These are phyloP conservation scores for Fusarium sp. DNA, from an alignment of 2,329 filamentous ascomycete species.

Conservation along the genomic window DNA sequence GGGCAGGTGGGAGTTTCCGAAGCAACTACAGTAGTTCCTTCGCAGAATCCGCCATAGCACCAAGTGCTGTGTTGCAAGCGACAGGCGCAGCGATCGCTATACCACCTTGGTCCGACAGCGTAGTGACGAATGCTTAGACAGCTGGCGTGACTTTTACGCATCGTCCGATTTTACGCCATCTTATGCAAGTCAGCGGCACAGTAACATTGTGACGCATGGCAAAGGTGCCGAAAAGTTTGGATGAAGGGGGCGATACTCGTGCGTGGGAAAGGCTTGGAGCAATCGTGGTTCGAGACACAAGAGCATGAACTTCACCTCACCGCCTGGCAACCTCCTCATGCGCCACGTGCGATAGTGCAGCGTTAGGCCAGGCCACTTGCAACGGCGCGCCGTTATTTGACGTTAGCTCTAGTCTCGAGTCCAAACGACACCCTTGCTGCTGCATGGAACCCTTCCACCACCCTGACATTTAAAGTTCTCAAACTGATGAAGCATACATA, in stretches of 20 bases:
- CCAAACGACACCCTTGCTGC: conserved; percentile 16
- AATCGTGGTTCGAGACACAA: background rate
- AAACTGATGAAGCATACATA: background rate
- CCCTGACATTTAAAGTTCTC: conserved; percentile 21
- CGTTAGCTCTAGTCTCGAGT: conserved; percentile 19
- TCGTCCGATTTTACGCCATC: conserved; percentile 11
- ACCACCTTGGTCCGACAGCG: background rate
- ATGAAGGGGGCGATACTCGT: conserved; percentile 9
- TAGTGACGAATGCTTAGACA: conserved; percentile 20
- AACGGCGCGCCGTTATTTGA: conserved; percentile 23
- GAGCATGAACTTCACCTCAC: conserved; percentile 14
- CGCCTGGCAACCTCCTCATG: conserved; percentile 8
- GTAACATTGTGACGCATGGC: conserved; percentile 14
- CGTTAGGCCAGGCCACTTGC: conserved; percentile 23
- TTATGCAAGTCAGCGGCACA: conserved; percentile 25
- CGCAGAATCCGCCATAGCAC: conserved; percentile 7
- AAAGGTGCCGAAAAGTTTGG: conserved; percentile 14
- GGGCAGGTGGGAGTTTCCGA: conserved; percentile 9
- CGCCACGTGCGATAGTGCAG: conserved; percentile 32
- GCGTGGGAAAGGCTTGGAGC: conserved; percentile 14
- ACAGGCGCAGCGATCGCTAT: conserved; percentile 3
- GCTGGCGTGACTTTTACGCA: conserved; percentile 1
- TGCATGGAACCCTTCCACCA: conserved; percentile 24
- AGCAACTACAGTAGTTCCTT: conserved; percentile 4
- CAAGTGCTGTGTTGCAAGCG: background rate